These are phyloP conservation scores for Aspergillus fischeri DNA, from an alignment of 2,329 filamentous ascomycete genomes.

Conservation along the genomic window DNA sequence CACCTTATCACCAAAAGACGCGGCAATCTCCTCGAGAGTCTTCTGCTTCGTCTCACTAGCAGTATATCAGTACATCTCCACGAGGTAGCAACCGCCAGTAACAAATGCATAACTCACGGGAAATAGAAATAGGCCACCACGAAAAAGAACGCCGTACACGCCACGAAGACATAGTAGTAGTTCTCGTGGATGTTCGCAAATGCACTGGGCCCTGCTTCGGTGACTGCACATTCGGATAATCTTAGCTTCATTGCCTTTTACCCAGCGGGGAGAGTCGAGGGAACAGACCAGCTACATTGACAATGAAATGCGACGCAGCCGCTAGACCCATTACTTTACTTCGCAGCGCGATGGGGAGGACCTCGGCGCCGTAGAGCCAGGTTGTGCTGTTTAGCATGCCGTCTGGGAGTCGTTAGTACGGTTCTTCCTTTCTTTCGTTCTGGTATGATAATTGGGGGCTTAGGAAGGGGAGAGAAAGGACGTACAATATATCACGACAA, in stretches of 20 bases:
- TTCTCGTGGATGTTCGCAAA: conserved; percentile 57
- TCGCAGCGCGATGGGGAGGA: conserved; percentile 50
- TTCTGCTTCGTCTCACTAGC: conserved; percentile 46
- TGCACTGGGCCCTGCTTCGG: conserved; percentile 53
- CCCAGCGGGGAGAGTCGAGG: not conserved
- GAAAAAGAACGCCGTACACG: conserved; percentile 50
- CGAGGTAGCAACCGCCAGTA: not conserved
- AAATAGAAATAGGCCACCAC: conserved; percentile 53
- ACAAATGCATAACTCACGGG: conserved; percentile 35
- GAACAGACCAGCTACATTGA: conserved; percentile 48
- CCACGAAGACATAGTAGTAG: conserved; percentile 59
- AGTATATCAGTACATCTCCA: conserved; percentile 1
- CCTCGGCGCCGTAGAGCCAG: conserved; percentile 55
- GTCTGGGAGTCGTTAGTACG: conserved; percentile 29
- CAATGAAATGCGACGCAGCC: conserved; percentile 51
- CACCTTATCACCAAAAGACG: conserved; percentile 47
- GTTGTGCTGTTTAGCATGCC: conserved; percentile 53
- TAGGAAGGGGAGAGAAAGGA: conserved; percentile 4
- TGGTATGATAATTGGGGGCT: not conserved
- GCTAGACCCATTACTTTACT: conserved; percentile 55
- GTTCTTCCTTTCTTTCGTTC: not conserved
- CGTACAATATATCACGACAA: conserved; percentile 53
- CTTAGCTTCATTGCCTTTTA: not conserved
- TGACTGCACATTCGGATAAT: conserved; percentile 29
- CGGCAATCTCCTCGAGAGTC: conserved; percentile 48